Base-by-base conservation (phyloP, 2,329 filamentous ascomycete genomes). In the Diaporthe capsici region DNA sequence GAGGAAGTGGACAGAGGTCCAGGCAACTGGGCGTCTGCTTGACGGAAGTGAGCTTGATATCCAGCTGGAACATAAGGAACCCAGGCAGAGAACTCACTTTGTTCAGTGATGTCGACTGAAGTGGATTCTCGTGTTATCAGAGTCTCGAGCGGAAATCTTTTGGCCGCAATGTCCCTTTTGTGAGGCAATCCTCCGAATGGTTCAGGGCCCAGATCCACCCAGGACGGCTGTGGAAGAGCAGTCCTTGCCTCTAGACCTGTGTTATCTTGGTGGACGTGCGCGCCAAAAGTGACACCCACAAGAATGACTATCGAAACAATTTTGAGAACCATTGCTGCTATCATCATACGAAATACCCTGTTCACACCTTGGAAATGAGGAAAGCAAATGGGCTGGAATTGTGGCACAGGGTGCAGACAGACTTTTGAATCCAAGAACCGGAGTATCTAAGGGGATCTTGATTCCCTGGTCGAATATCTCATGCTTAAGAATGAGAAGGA, bases 281-380 rank as follows among this genome's bases (percentile, higher is more conserved):
- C 37, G 25, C 47, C 60, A 9, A 55, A 12, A 17, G 42, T 37
- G 12, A 44, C 10, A 12, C 60, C 28, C 20, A 65, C 31, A 12
- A 73, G 34, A 34, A 25, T 37, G 28, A 73, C 25, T 44, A 51
- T 44, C 58, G 25, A 65, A 57, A 55, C 25, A 15, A 65, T 17
- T 37, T 12, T 61, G 8, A 31, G 17, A 31, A 20, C 13, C 58
- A 65, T 49, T 44, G 10, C 15, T 22, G 71, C 37, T 3, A 28
- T 15, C 20, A 2, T 34, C 39, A 58, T 61, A 37, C n/a, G 39
- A 37, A 9, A 4, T 5, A 15, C 22, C 6, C 47, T 55, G 13
- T 22, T 13, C 15, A 10, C n/a, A 31, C 20, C 47, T 47, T 7
- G 47, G 4, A 13, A 13, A 22, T 20, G 39, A 47, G 4, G 25